A percentile compares a stretch with the other conserved stretches of the same genome.
These are phyloP conservation scores for Ascochyta viciae-villosae DNA, from an alignment of 2,329 filamentous ascomycete species.

Conservation along the genomic window DNA sequence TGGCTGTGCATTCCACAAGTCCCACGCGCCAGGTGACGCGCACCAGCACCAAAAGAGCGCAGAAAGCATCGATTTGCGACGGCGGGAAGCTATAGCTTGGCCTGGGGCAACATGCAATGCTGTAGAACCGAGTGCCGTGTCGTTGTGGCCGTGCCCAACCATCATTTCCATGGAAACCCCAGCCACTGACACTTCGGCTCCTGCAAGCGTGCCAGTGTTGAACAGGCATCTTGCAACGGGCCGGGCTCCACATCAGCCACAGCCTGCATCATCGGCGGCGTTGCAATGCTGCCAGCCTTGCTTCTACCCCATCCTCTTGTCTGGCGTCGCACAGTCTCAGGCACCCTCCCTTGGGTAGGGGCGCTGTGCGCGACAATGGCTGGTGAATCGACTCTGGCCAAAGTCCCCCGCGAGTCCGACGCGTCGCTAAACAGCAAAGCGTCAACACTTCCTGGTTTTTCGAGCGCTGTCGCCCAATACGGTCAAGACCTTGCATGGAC, in stretches of 20 bases:
- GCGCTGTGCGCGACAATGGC: slow-evolving; percentile 8
- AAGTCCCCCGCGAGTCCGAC: slow-evolving; percentile 12
- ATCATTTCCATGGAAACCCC: slow-evolving; percentile 35
- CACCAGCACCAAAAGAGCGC: slow-evolving; percentile 13
- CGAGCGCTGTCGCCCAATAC: slow-evolving; percentile 8
- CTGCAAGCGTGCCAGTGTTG: slow-evolving; percentile 9
- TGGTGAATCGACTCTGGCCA: neutral
- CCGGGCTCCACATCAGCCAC: slow-evolving; percentile 33
- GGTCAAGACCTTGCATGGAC: slow-evolving; percentile 14
- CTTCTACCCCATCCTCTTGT: slow-evolving; percentile 5
- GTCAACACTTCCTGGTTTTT: slow-evolving; percentile 16
- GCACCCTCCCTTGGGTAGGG: slow-evolving; percentile 5
- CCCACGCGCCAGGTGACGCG: slow-evolving; percentile 23
- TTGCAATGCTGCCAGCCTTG: slow-evolving; percentile 28
- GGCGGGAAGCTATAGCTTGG: slow-evolving; percentile 21
- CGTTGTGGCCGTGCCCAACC: slow-evolving; percentile 29
- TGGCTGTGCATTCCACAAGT: slow-evolving; percentile 28
- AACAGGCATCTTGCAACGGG: slow-evolving; percentile 30
- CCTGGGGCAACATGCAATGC: slow-evolving; percentile 19
- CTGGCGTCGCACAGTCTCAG: slow-evolving; percentile 27
- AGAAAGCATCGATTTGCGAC: slow-evolving; percentile 20
- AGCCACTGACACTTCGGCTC: slow-evolving; percentile 28
- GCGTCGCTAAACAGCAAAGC: slow-evolving; percentile 16
- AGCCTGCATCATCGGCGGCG: slow-evolving; percentile 23
- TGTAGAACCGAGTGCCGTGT: slow-evolving; percentile 11